Evolutionary conservation across 768 basidiomycete species (phyloP).

Genomic region (Mycena venus): DNA sequence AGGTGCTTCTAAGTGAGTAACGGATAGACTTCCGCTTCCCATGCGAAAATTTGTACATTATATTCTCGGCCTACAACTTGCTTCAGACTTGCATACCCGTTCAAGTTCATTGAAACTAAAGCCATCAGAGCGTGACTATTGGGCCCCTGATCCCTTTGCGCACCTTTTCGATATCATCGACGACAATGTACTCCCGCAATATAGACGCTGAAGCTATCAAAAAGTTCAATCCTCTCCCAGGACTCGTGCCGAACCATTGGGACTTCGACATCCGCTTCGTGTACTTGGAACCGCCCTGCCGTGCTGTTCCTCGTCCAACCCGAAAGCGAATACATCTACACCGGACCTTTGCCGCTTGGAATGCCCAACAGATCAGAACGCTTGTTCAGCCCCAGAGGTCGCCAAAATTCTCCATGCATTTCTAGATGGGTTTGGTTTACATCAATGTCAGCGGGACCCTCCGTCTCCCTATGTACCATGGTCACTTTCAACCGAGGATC

Average conservation of each 20-base stretch:
- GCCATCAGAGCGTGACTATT: too few species aligned
- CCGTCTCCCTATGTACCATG: slow-evolving; percentile 22
- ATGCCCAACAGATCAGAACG: neutral
- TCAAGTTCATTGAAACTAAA: too few species aligned
- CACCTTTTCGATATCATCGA: too few species aligned
- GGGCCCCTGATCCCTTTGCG: too few species aligned
- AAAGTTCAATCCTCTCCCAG: neutral
- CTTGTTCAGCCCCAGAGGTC: slow-evolving; percentile 45
- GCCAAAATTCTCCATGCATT: slow-evolving; percentile 46
- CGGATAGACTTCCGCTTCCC: too few species aligned
- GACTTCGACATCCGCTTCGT: slow-evolving; percentile 53
- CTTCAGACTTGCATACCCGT: too few species aligned
- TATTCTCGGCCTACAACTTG: too few species aligned
- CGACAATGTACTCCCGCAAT: neutral
- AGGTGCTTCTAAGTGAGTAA: too few species aligned
- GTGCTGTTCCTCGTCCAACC: slow-evolving; percentile 47
- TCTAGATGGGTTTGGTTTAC: slow-evolving; percentile 24
- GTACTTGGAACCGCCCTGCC: slow-evolving; percentile 47
- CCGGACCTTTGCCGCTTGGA: slow-evolving; percentile 40
- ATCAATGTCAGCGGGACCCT: neutral
- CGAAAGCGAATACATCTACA: slow-evolving; percentile 39
- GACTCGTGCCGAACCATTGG: slow-evolving; percentile 35
- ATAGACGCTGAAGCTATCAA: neutral
- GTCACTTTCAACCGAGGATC: slow-evolving; percentile 31
- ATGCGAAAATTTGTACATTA: too few species aligned